phyloP scores from a whole-genome alignment of 2,329 filamentous ascomycete genomes.

The Beauveria rudraprayagi region DNA sequence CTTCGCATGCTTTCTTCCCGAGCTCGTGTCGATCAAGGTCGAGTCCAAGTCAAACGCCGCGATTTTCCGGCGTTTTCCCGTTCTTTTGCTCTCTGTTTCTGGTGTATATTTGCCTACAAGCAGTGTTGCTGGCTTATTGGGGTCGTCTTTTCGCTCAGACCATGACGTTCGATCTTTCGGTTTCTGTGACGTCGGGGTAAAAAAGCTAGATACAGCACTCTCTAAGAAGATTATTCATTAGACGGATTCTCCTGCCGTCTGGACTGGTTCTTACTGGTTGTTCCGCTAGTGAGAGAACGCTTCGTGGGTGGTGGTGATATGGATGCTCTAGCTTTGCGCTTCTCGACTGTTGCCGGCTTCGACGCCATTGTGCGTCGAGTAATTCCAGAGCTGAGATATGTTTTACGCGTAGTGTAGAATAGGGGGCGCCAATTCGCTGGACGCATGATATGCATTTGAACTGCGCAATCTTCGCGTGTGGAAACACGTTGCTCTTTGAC shows the following conservation, averaged over 20 bases:
- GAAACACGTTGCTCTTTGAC: slow-evolving; percentile 6
- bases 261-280: slow-evolving; percentile 35
- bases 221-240: slow-evolving; percentile 34
- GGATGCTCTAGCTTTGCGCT: slow-evolving; percentile 32
- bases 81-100: slow-evolving; percentile 24
- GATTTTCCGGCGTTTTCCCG: slow-evolving; percentile 45
- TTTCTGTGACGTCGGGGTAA: slow-evolving; percentile 80
- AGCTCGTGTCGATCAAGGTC: slow-evolving; percentile 72
- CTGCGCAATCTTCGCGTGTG: neutral
- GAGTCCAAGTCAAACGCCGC: slow-evolving; percentile 76
- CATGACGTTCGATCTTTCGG: slow-evolving; percentile 68
- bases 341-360: slow-evolving; percentile 13
- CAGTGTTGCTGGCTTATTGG: slow-evolving; percentile 48
- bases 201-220: slow-evolving; percentile 71
- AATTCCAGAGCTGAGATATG: neutral
- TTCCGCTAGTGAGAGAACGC: slow-evolving; percentile 42
- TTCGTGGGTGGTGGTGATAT: slow-evolving; percentile 48
- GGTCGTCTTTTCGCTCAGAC: slow-evolving; percentile 51
- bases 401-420: neutral
- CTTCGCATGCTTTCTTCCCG: slow-evolving; percentile 69
- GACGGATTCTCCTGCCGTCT: neutral
- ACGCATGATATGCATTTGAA: neutral
- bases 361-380: neutral
- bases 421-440: neutral
- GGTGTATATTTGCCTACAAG: slow-evolving; percentile 66